A percentile compares a stretch with the other conserved stretches of the same genome.
These are phyloP conservation scores for Candida alai DNA, from an alignment of 805 yeast species.

Conservation along the genomic window DNA sequence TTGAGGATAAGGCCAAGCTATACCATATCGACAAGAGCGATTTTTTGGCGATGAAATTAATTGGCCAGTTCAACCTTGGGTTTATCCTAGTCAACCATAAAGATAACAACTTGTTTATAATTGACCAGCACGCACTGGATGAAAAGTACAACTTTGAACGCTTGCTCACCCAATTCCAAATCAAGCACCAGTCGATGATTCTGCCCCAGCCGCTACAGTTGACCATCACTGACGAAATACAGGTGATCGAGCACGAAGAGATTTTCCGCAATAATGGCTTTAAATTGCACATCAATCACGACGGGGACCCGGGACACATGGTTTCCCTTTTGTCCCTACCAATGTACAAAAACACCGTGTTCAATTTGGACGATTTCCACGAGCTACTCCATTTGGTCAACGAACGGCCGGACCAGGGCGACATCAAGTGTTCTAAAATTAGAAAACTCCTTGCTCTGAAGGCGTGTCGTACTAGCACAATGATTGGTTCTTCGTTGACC, in stretches of 20 bases:
- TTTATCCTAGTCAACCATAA: constrained; percentile 71
- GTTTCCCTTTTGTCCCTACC: constrained; percentile 65
- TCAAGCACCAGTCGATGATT: constrained; percentile 63
- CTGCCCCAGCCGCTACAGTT: constrained; percentile 56
- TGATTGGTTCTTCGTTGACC: constrained; percentile 80
- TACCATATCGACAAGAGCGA: constrained; percentile 68
- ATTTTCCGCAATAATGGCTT: constrained; percentile 78
- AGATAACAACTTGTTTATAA: constrained; percentile 59
- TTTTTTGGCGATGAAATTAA: constrained; percentile 67
- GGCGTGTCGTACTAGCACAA: constrained; percentile 89
- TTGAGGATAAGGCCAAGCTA: constrained; percentile 46
- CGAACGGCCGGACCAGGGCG: constrained; percentile 12
- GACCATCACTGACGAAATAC: constrained; percentile 73
- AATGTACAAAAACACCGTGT: constrained; percentile 61
- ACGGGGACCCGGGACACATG: constrained; percentile 51
- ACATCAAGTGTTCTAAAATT: constrained; percentile 68
- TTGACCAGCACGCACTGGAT: constrained; percentile 98
- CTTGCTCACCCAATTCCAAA: constrained; percentile 49
- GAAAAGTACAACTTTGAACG: constrained; percentile 89
- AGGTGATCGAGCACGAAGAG: constrained; percentile 55
- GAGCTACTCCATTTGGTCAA: constrained; percentile 67
- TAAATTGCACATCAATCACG: constrained; percentile 47
- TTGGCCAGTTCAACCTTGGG: constrained; percentile 96
- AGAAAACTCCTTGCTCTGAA: constrained; percentile 87
- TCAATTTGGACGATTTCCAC: constrained; percentile 65